Conservation (phyloP, 139 green algal genomes). For the Zygnema cylindricum region DNA sequence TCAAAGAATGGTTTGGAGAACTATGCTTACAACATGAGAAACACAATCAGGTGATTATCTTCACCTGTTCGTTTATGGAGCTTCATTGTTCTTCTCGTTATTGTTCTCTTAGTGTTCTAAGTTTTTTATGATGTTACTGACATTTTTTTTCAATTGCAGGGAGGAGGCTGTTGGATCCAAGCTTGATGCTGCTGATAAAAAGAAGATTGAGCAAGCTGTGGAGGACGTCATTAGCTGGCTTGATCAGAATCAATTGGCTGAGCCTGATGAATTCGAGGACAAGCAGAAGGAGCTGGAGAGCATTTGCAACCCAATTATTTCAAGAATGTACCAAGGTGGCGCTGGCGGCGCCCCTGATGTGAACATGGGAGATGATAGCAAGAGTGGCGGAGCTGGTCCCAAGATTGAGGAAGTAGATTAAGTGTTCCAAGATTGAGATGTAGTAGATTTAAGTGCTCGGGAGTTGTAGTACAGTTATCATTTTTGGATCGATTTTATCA, state of each 20-base stretch:
- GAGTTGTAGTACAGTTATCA: no score
- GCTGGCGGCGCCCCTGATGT: slow-evolving; percentile 32
- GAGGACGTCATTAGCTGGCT: slow-evolving; percentile 90
- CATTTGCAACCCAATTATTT: slow-evolving; percentile 91
- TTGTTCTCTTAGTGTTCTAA: no score
- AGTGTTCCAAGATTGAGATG: no score
- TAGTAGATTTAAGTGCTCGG: no score
- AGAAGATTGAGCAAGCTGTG: slow-evolving; percentile 84
- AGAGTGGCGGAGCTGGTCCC: slow-evolving; percentile 42
- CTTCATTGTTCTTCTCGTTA: no score
- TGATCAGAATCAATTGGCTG: slow-evolving; percentile 70
- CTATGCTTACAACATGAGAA: slow-evolving; percentile 86
- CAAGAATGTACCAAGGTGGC: slow-evolving; percentile 75
- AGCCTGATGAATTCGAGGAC: slow-evolving; percentile 93
- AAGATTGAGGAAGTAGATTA: slow-evolving; percentile 66
- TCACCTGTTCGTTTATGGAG: no score
- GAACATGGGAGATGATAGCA: slow-evolving; percentile 37
- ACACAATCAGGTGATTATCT: slow-evolving; percentile 78
- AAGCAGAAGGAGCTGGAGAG: slow-evolving; percentile 97
- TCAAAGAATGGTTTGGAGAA: slow-evolving; percentile 94
- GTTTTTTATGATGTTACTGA: slow-evolving; percentile 4
- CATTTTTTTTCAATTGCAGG: slow-evolving; percentile 13
- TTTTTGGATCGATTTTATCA: no score
- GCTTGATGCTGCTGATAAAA: slow-evolving; percentile 86
- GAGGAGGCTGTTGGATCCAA: slow-evolving; percentile 88